Percentiles rank a stretch among this genome's conserved stretches.
Conservation (phyloP, 228 moss, liverwort and hornwort genomes). For the Sphagnum magellanicum region DNA sequence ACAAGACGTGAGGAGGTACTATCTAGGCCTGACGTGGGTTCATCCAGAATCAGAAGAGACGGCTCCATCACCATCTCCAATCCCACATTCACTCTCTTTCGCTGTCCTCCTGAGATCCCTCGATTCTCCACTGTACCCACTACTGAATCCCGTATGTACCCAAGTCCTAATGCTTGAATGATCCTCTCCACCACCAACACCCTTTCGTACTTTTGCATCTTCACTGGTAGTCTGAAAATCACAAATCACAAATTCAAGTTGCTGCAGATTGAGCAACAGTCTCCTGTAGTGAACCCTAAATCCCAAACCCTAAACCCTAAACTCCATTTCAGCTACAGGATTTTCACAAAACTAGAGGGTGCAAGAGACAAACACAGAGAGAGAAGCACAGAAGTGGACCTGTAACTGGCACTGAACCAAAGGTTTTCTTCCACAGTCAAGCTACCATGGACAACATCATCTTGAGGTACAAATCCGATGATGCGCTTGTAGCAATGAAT, state of each 20-base stretch:
- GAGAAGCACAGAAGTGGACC: conserved; percentile 7
- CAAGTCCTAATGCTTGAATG: conserved; percentile 31
- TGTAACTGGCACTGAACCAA: conserved; percentile 44
- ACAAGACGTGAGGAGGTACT: conserved; percentile 7
- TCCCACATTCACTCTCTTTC: conserved; percentile 10
- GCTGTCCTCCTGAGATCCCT: conserved; percentile 7
- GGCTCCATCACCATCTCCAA: conserved; percentile 10
- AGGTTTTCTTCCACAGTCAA: conserved; percentile 54
- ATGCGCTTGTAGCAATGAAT: conserved; percentile 39
- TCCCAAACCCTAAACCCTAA: too few relatives aligned
- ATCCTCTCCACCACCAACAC: conserved; percentile 47
- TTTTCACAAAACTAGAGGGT: neutral
- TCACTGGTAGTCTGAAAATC: conserved; percentile 31
- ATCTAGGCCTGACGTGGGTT: conserved; percentile 7
- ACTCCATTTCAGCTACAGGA: neutral
- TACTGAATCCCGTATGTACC: conserved; percentile 26
- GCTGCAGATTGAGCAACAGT: neutral
- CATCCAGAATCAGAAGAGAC: conserved; percentile 6
- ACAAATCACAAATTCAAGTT: neutral
- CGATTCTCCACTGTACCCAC: conserved; percentile 49
- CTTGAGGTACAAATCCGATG: conserved; percentile 59
- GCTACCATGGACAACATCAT: conserved; percentile 50
- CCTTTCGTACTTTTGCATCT: conserved; percentile 32
- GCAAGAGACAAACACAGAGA: too few relatives aligned
- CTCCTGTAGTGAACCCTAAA: too few relatives aligned